Percentiles rank a stretch among this genome's conserved stretches.
Evolutionary conservation across 805 yeast genomes (phyloP).

Genomic region (Vanderwaltozyma verrucispora): DNA sequence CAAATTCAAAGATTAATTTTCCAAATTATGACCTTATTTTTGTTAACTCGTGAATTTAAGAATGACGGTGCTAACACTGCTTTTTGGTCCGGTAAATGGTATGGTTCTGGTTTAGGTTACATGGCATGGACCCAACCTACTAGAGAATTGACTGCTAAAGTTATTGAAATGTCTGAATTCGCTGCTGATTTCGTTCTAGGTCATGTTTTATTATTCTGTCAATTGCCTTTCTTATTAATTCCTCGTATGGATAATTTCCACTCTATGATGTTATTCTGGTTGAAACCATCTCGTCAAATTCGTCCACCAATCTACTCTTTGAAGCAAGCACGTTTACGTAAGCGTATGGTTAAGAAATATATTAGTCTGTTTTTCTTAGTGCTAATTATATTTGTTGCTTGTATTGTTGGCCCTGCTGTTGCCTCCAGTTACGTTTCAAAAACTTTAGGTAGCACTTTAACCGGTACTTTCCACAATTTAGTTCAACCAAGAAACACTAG

Average conservation of each 20-base stretch:
- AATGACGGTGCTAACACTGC: slow-evolving; percentile 93
- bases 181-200: slow-evolving; percentile 95
- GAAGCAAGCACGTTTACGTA: slow-evolving; percentile 92
- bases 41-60: slow-evolving; percentile 92
- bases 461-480: slow-evolving; percentile 49
- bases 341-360: slow-evolving; percentile 95
- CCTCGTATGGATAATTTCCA: slow-evolving; percentile 97
- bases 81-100: slow-evolving; percentile 99
- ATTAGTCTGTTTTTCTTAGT: slow-evolving; percentile 67
- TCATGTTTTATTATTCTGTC: slow-evolving; percentile 76
- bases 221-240: slow-evolving; percentile 73
- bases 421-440: slow-evolving; percentile 48
- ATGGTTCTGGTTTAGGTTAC: slow-evolving; percentile 86
- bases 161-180: slow-evolving; percentile 88
- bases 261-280: slow-evolving; percentile 97
- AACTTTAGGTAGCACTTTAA: slow-evolving; percentile 22
- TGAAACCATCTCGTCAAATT: slow-evolving; percentile 91
- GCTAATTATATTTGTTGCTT: slow-evolving; percentile 56
- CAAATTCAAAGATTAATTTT: slow-evolving; percentile 81
- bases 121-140: slow-evolving; percentile 92
- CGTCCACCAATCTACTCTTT: slow-evolving; percentile 96
- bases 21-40: slow-evolving; percentile 66
- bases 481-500: slow-evolving; percentile 80
- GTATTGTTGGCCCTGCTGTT: slow-evolving; percentile 87
- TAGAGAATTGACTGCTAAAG: slow-evolving; percentile 91